Evolutionary conservation across 2,329 filamentous ascomycete species (phyloP).

Genomic region (Teratosphaeriaceae sp.): DNA sequence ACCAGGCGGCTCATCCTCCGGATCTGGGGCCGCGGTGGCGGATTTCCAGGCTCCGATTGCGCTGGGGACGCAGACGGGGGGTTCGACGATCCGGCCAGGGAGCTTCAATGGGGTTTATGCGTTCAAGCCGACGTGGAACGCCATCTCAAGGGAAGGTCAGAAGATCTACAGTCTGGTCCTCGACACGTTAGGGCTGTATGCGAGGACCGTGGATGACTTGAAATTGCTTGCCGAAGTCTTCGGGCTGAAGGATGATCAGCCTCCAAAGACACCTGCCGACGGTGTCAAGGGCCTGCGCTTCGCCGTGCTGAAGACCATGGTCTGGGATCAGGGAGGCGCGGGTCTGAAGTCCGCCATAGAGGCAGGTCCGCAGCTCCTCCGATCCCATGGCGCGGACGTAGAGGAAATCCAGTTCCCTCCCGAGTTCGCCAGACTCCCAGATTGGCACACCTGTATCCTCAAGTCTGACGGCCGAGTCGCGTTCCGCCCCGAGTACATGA

Average conservation of each 20-base stretch:
- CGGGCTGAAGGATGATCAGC: slow-evolving; percentile 48
- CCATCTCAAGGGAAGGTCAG: slow-evolving; percentile 55
- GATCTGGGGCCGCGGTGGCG: slow-evolving; percentile 59
- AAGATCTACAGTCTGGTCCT: slow-evolving; percentile 53
- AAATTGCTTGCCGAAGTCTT: slow-evolving; percentile 51
- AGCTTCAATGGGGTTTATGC: slow-evolving; percentile 60
- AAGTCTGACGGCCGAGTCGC: slow-evolving; percentile 46
- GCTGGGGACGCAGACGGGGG: slow-evolving; percentile 61
- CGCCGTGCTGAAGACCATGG: slow-evolving; percentile 47
- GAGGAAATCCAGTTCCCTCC: slow-evolving; percentile 50
- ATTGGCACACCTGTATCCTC: slow-evolving; percentile 49
- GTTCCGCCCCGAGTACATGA: slow-evolving; percentile 45
- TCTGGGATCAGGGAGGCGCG: slow-evolving; percentile 41
- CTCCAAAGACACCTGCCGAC: too few species aligned
- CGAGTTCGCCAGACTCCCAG: slow-evolving; percentile 42
- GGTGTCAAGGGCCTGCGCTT: slow-evolving; percentile 42
- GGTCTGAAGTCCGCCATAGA: slow-evolving; percentile 32
- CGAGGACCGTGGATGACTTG: slow-evolving; percentile 53
- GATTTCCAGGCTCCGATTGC: slow-evolving; percentile 57
- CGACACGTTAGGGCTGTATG: slow-evolving; percentile 58
- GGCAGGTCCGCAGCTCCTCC: slow-evolving; percentile 29
- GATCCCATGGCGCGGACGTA: slow-evolving; percentile 46
- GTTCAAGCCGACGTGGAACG: slow-evolving; percentile 60
- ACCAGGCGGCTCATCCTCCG: slow-evolving; percentile 61
- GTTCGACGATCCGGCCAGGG: slow-evolving; percentile 57